phyloP scores from a whole-genome alignment of 495 filamentous ascomycete species.

The Aspergillus coremiiformis region DNA sequence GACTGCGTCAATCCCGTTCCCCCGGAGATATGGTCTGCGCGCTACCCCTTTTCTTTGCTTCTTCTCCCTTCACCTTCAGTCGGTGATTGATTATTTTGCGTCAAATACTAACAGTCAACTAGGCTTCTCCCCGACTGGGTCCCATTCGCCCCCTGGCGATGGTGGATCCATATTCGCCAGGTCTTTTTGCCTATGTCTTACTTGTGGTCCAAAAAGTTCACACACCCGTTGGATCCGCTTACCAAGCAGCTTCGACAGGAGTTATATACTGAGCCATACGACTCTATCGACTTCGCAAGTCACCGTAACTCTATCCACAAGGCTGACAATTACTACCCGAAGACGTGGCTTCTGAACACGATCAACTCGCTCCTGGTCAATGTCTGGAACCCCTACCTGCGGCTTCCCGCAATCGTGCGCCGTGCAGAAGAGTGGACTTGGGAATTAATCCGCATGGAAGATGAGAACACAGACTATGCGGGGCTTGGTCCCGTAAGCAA shows the following conservation, averaged over 20 bases:
- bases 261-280: conserved; percentile 73
- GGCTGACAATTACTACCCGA: conserved; percentile 87
- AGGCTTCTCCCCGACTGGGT: conserved; percentile 91
- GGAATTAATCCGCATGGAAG: conserved; percentile 78
- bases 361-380: conserved; percentile 70
- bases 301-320: conserved; percentile 78
- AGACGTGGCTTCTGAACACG: conserved; percentile 70
- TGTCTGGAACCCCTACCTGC: conserved; percentile 68
- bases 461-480: conserved; percentile 83
- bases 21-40: conserved; percentile 77
- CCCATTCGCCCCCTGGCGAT: conserved; percentile 89
- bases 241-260: conserved; percentile 71
- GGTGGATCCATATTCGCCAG: conserved; percentile 97
- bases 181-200: conserved; percentile 92
- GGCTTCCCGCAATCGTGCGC: conserved; percentile 47
- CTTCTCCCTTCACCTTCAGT: neutral
- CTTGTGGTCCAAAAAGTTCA: conserved; percentile 73
- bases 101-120: conserved; percentile 2
- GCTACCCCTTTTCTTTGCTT: no score
- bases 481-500: conserved; percentile 84
- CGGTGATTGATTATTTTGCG: neutral
- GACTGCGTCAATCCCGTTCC: conserved; percentile 91
- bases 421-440: conserved; percentile 69
- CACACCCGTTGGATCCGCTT: conserved; percentile 61
- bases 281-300: conserved; percentile 63